Evolutionary conservation across 2,329 filamentous ascomycete genomes (phyloP), one percentile per base, ranked within the genome.

Genomic region (Apiospora marii): DNA sequence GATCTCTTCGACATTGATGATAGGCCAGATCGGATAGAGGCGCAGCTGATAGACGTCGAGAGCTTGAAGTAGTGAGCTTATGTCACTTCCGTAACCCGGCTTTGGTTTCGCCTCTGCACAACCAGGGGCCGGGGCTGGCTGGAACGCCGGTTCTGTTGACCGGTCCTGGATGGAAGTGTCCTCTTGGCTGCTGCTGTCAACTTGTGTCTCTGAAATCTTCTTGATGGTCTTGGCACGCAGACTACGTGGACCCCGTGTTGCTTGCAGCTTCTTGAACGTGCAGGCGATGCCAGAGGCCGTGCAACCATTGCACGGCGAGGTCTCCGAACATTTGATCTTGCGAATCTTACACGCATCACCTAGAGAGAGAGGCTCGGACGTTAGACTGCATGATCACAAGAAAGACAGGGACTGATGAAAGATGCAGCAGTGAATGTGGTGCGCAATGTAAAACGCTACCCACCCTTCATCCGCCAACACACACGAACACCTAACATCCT

Each of bases 321-420:
- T 79, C 68, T 86, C 87, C 19, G 83, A 84, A 77, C 87, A 88
- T 67, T 84, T 83, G 73, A 88, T 84, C 79, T 88, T 88, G 71
- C 87, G 83, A 58, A 88, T 83, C 79, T 87, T 87, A 80, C 87
- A 88, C 27, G 83, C 85, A 74, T 88, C 86, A 77, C 86, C 68
- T 70, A 70, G 46, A 37, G 2, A 53, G 49, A 24, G n/a, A 7
- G 88, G 19, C 7, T 41, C 13, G 27, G 13, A 49, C 44, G 48
- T 70, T 51, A 70, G 68, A 41, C 12, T 41, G 22, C 34, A 41
- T 34, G 16, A 12, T 37, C 10, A 6, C 34, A 30, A 27, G 8
- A 27, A 14, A 24, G 4, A 19, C 7, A 41, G 37, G 37, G 37
- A 41, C 37, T 41, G 37, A 19, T 41, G 37, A 19, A 41, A 48